Conservation (phyloP, 2,329 filamentous ascomycete genomes). For the Colletotrichum graminicola region DNA sequence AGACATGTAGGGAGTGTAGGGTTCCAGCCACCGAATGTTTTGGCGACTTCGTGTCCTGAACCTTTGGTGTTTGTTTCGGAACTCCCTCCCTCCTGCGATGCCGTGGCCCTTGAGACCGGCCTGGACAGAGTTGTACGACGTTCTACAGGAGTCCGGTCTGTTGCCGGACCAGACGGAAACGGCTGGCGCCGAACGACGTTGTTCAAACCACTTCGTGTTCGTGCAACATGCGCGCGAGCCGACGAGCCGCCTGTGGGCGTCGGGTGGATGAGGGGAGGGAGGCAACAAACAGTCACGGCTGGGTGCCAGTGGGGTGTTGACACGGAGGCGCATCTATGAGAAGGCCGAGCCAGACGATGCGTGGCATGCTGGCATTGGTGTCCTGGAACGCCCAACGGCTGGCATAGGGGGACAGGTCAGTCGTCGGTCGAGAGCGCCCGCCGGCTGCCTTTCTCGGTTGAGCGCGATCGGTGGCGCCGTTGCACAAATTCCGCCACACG, state of each 20-base stretch:
- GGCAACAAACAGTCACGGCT: neutral
- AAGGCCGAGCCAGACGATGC: neutral
- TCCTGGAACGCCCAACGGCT: neutral
- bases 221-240: slow-evolving; percentile 10
- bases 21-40: slow-evolving; percentile 11
- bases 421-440: slow-evolving; percentile 13
- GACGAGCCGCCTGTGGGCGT: neutral
- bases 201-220: slow-evolving; percentile 6
- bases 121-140: neutral
- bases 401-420: slow-evolving; percentile 13
- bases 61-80: slow-evolving; percentile 10
- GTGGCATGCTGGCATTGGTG: neutral
- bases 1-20: neutral
- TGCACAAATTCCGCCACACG: slow-evolving; percentile 11
- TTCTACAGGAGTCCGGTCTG: neutral
- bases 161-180: neutral
- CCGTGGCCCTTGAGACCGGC: neutral
- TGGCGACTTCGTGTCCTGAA: slow-evolving; percentile 8
- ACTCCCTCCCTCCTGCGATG: neutral
- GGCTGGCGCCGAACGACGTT: slow-evolving; percentile 28
- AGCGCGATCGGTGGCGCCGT: slow-evolving; percentile 33
- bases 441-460: slow-evolving; percentile 3
- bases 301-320: neutral
- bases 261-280: neutral
- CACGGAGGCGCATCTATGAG: neutral